Evolutionary conservation across 208 protist genomes (phyloP).

Genomic region (Phytomonas francai): DNA sequence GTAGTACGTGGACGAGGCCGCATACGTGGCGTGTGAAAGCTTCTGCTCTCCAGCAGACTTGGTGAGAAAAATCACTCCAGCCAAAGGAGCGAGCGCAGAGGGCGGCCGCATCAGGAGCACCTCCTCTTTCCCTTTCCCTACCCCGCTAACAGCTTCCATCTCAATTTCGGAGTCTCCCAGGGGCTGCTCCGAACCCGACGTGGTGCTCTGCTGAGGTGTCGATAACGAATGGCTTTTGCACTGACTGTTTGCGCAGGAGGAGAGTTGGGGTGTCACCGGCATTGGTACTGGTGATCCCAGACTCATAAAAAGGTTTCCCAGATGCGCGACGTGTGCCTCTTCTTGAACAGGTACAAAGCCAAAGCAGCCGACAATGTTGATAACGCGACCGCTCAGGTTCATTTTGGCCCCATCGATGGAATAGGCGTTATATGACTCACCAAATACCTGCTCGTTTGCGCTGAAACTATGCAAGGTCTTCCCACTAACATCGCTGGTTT

Average conservation of each 20-base stretch:
- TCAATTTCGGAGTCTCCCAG: background rate
- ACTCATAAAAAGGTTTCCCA: background rate
- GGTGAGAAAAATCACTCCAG: slow-evolving; percentile 76
- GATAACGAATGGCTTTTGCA: slow-evolving; percentile 9
- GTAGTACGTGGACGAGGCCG: slow-evolving; percentile 77
- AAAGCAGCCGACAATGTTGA: slow-evolving; percentile 84
- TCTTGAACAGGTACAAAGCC: slow-evolving; percentile 76
- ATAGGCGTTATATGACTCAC: background rate
- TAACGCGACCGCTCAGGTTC: slow-evolving; percentile 15
- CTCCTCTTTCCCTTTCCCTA: background rate
- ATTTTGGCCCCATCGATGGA: slow-evolving; percentile 12
- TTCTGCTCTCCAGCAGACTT: slow-evolving; percentile 85
- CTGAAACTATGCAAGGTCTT: background rate
- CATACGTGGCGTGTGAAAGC: slow-evolving; percentile 65
- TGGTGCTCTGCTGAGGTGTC: background rate
- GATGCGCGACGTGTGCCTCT: slow-evolving; percentile 27
- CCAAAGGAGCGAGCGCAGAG: slow-evolving; percentile 62
- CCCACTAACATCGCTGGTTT: background rate
- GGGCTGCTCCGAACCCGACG: background rate
- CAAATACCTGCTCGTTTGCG: background rate
- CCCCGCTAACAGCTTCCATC: background rate
- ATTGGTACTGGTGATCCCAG: background rate
- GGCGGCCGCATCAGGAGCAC: slow-evolving; percentile 42
- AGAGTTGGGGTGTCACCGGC: background rate
- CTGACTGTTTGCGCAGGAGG: too few species aligned